Base-by-base conservation (phyloP, 805 yeast species). In the Pichia deserticola region DNA sequence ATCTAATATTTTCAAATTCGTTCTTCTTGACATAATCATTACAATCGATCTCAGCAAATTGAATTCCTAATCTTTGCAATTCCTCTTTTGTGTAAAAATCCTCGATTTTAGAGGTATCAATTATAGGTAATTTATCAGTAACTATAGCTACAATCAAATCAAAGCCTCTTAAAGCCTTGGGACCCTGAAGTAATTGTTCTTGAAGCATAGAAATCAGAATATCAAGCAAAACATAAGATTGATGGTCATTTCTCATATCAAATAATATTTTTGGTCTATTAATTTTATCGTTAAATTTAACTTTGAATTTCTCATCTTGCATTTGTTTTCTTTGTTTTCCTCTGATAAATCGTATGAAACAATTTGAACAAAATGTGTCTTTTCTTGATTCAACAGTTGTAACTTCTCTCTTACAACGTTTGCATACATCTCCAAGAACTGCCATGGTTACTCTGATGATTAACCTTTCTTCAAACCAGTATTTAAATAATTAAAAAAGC, bases 301-400 rank as follows among this genome's bases (percentile, higher is more conserved):
- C 90, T 60, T 87, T 86, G 67, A 77, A 89, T 48, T 74, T 78
- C 12, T 86, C 89, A 54, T 75, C 78, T 62, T 70, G 73, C 89
- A 92, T 81, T 60, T 76, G 85, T 60, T 84, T 86, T 53, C 96
- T 73, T 65, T 87, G 89, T 63, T 90, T 90, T 28, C 87, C 82
- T 50, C 84, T 74, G 36, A 90, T 72, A 61, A 88, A 90, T 51
- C 81, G 74, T 25, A 76, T 61, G 57, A 88, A 92, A 64, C 98
- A 90, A 2, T 54, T 50, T 51, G 70, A 65, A 66, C 95, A 86
- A 51, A 84, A 84, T 15, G 68, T 60, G 59, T 86, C 92, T 53
- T 81, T 81, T 45, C 95, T 66, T 3, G 87, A 73, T 1, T 70
- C 57, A 4, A 79, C 61, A 5, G 68, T 70, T 0, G 82, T 73